Base-by-base conservation (phyloP, 176 grass and related monocot species). In the Rhynchospora tenuis region DNA sequence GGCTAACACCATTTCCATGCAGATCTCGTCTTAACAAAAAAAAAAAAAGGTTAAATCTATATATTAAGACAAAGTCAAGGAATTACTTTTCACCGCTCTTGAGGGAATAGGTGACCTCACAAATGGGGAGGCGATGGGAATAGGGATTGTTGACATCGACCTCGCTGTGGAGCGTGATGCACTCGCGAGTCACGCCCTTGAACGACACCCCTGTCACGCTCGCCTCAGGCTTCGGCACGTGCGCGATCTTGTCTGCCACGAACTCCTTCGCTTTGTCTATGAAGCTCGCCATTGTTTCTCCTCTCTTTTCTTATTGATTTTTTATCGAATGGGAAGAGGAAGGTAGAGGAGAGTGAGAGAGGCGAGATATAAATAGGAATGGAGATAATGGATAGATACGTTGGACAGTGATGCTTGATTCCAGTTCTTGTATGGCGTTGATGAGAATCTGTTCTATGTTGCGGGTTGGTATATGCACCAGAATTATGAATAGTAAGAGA, bases 181-280 rank as follows among this genome's bases (percentile, higher is more conserved):
- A 63, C 50, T 94, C 85, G 19, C 88, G 81, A 76, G 54, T 88
- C 84, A 97, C 59, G 63, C 64, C 64, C 80, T 97, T 97, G 85
- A 94, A 73, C 27, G 77, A 81, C 50, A 94, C 47, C 38, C 29
- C 7, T 28, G 89, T 84, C 42, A 97, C 87, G 63, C 84, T 22
- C 29, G 92, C 94, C 90, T 97, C 94, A 19, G 94, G 94, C 87
- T 91, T 94, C n/a, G 90, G 90, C 64, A 97, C 50, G 72, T 89
- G 79, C 62, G 92, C 94, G 76, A 97, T 82, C 87, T 97, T 97
- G 27, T 97, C 92, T 23, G 85, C 90, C 14, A 97, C 89, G 88
- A 97, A 97, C 59, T n/a, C 89, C 89, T 97, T 94, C 22, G 90
- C 95, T 90, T 94, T 94, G 95, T 97, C 90, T 50, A 97, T 38